These are phyloP conservation scores for Aspergillus indologenus DNA, from an alignment of 495 filamentous ascomycete genomes.

Conservation along the genomic window DNA sequence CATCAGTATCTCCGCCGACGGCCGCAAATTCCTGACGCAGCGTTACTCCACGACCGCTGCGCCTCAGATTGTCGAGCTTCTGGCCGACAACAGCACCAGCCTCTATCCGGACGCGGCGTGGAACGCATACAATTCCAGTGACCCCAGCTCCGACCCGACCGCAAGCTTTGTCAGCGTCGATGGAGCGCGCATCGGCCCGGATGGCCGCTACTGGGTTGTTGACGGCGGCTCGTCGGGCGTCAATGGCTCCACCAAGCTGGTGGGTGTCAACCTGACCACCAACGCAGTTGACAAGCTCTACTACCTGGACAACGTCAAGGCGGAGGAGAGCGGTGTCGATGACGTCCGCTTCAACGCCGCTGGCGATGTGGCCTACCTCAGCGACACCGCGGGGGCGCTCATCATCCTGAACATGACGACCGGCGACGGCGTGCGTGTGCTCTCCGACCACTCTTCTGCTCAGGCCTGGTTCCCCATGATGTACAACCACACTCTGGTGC, in stretches of 20 bases:
- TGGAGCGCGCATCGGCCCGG: slow-evolving; percentile 27
- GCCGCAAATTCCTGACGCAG: slow-evolving; percentile 17
- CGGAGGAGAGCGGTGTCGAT: slow-evolving; percentile 12
- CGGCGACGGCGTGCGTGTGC: not conserved
- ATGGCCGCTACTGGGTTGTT: slow-evolving; percentile 28
- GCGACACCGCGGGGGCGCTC: slow-evolving; percentile 3
- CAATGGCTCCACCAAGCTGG: slow-evolving; percentile 26
- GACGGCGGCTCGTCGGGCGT: slow-evolving; percentile 23
- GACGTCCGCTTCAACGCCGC: slow-evolving; percentile 11
- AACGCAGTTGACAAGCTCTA: slow-evolving; percentile 28
- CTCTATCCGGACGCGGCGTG: slow-evolving; percentile 26
- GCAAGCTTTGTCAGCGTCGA: slow-evolving; percentile 25
- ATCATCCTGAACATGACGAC: slow-evolving; percentile 7
- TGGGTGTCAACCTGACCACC: slow-evolving; percentile 20
- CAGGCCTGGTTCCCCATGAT: slow-evolving; percentile 18
- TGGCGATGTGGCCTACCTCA: slow-evolving; percentile 2
- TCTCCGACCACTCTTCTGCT: slow-evolving; percentile 1
- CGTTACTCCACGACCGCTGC: slow-evolving; percentile 10
- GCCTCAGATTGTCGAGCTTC: slow-evolving; percentile 13
- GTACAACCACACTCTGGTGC: slow-evolving; percentile 14
- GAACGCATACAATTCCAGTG: slow-evolving; percentile 26
- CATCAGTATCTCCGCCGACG: slow-evolving; percentile 12
- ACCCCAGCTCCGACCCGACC: slow-evolving; percentile 15
- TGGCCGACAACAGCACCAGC: slow-evolving; percentile 20
- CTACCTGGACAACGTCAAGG: slow-evolving; percentile 22